Evolutionary conservation across 2,329 filamentous ascomycete genomes (phyloP), one percentile per base, ranked within the genome.

Genomic region (Lizonia empirigonia): DNA sequence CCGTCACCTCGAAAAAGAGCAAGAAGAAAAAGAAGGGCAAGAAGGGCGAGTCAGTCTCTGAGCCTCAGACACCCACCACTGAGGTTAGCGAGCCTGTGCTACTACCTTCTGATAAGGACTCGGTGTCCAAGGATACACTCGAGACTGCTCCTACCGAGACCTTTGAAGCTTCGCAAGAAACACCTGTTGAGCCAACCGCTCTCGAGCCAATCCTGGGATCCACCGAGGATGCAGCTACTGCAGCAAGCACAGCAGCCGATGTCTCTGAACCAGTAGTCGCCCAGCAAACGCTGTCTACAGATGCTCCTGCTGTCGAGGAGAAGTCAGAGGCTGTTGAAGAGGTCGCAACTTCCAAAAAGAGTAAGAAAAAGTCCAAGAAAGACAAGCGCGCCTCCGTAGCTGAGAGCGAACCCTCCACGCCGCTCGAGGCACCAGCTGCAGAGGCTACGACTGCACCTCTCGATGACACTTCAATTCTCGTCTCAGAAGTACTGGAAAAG

Each of bases 1-100:
- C 36, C 7, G 18, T 45, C 4, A 20, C 51, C 4, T 59, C 63
- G 1, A 69, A 68, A 53, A 67, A 69, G 51, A 46, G 50, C 23
- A 68, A 66, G 53, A 66, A 67, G 35, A 60, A 60, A 35, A 65
- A 65, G 51, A 69, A 68, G 55, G 50, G 55, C 22, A 68, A 66
- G 42, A 67, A 66, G 48, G 48, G 45, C 7, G 52, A 59, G 15
- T 59, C 54, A 6, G 40, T 52, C 9, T 60, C 60, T 19, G 59
- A 62, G 47, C 52, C 59, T 42, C 55, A 60, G 23, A 60, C 60
- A 22, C 60, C 50, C 26, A 15, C 18, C 8, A 32, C 34, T 12
- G 58, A 55, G 10, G 42, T 32, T 7, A 16, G 18, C 13, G 44
- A 45, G 6, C 44, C 44, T 12, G 34, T 41, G 3, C 24, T 53